Evolutionary conservation across 1,139 yeast genomes (phyloP).

Genomic region (Suhomyces choctaworum): DNA sequence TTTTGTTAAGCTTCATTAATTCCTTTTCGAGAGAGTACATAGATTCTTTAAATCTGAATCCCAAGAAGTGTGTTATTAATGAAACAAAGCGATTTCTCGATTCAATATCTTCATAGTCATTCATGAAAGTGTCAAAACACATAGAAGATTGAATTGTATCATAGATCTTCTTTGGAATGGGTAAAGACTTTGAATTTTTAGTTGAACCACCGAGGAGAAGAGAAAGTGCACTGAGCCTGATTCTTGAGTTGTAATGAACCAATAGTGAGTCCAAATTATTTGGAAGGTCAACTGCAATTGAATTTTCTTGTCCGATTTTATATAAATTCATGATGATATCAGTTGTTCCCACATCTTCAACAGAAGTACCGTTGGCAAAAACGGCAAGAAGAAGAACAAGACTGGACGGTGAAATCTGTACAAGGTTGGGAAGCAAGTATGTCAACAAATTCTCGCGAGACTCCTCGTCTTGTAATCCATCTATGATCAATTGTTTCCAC

Average conservation of each 20-base stretch:
- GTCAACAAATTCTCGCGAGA: conserved; percentile 51
- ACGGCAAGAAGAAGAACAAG: conserved; percentile 31
- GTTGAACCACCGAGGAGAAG: conserved; percentile 55
- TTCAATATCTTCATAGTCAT: conserved; percentile 62
- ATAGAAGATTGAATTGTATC: conserved; percentile 38
- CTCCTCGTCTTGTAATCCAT: conserved; percentile 28
- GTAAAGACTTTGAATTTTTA: conserved; percentile 52
- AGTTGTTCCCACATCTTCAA: conserved; percentile 34
- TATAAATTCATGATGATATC: conserved; percentile 22
- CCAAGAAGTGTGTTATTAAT: conserved; percentile 56
- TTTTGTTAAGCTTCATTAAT: conserved; percentile 25
- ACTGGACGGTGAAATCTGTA: conserved; percentile 46
- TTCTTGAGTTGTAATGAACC: conserved; percentile 42
- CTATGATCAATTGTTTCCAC: conserved; percentile 50
- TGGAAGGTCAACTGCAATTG: conserved; percentile 39
- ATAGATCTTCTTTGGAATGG: conserved; percentile 48
- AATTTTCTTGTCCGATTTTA: conserved; percentile 58
- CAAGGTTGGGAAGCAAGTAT: conserved; percentile 63
- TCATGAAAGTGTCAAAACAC: conserved; percentile 49
- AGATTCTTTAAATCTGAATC: conserved; percentile 63
- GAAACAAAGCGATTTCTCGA: conserved; percentile 65
- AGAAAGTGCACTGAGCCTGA: conserved; percentile 60
- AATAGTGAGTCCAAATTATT: conserved; percentile 38
- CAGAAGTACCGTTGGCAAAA: conserved; percentile 18
- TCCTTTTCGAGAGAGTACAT: conserved; percentile 57